Conservation (phyloP, 2,329 filamentous ascomycete genomes). For the Aureobasidium sp. region DNA sequence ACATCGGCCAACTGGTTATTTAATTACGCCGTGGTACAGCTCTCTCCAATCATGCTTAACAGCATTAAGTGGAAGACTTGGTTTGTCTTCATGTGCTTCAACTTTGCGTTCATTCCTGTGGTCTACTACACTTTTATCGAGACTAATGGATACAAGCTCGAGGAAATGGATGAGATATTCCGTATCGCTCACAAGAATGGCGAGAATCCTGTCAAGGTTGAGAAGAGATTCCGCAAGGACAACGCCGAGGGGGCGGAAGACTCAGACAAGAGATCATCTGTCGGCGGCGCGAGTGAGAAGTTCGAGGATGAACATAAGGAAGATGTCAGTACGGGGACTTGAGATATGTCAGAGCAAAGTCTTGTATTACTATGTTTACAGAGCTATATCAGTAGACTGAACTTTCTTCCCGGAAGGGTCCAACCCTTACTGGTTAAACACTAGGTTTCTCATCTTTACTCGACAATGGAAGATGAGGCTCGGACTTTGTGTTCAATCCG, state of each 20-base stretch:
- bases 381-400: no score
- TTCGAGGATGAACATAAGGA: neutral
- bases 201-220: constrained; percentile 33
- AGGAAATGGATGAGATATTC: constrained; percentile 35
- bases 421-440: no score
- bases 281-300: neutral
- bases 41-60: constrained; percentile 63
- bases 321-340: neutral
- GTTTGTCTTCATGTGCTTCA: constrained; percentile 69
- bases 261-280: neutral
- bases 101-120: constrained; percentile 62
- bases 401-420: no score
- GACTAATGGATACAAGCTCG: constrained; percentile 32
- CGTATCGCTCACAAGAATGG: constrained; percentile 31
- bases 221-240: constrained; percentile 28
- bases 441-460: no score
- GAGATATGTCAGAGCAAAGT: neutral
- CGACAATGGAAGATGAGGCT: no score
- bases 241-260: neutral
- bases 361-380: no score
- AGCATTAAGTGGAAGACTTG: constrained; percentile 67
- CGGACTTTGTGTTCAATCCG: neutral
- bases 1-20: constrained; percentile 68
- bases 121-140: constrained; percentile 33
- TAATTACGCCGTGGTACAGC: constrained; percentile 44